A percentile compares a stretch with the other conserved stretches of the same genome.
Evolutionary conservation across 2,329 filamentous ascomycete species (phyloP).

Genomic region (Aureobasidium sp.): DNA sequence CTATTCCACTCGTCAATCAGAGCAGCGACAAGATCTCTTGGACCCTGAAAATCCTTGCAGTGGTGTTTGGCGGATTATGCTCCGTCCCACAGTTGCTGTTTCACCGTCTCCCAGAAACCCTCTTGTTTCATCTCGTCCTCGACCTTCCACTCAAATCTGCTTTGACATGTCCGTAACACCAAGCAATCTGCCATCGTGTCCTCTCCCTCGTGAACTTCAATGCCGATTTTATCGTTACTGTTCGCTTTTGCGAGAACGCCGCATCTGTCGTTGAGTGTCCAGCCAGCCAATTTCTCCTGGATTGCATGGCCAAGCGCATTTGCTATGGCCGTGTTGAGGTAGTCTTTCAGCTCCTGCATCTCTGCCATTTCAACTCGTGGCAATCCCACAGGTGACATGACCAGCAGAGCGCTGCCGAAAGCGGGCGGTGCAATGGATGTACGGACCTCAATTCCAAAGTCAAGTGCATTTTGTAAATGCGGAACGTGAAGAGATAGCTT

Average conservation of each 20-base stretch:
- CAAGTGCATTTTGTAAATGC: not conserved
- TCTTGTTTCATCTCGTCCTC: slow-evolving; percentile 9
- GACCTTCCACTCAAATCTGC: slow-evolving; percentile 1
- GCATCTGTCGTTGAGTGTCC: slow-evolving; percentile 22
- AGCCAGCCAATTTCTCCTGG: slow-evolving; percentile 4
- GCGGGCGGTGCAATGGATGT: slow-evolving; percentile 11
- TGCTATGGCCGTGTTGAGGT: slow-evolving; percentile 2
- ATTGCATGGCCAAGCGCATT: slow-evolving; percentile 3
- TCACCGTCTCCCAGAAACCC: slow-evolving; percentile 9
- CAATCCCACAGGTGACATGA: slow-evolving; percentile 3
- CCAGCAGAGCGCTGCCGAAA: slow-evolving; percentile 12
- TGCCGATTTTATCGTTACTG: slow-evolving; percentile 6
- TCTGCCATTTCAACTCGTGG: slow-evolving; percentile 11
- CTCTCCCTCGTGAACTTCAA: not conserved
- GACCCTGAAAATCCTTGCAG: slow-evolving; percentile 12
- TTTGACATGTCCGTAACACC: not conserved
- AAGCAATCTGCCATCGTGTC: not conserved
- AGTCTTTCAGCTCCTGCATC: slow-evolving; percentile 6
- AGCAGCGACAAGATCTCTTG: not conserved
- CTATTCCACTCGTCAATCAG: not conserved
- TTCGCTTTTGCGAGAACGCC: slow-evolving; percentile 13
- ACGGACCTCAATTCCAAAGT: slow-evolving; percentile 8
- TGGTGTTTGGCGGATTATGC: not conserved
- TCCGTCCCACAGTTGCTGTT: slow-evolving; percentile 3
- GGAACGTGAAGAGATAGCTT: not conserved